Conservation (phyloP, 106 monocot genomes). For the Acorus calamus region DNA sequence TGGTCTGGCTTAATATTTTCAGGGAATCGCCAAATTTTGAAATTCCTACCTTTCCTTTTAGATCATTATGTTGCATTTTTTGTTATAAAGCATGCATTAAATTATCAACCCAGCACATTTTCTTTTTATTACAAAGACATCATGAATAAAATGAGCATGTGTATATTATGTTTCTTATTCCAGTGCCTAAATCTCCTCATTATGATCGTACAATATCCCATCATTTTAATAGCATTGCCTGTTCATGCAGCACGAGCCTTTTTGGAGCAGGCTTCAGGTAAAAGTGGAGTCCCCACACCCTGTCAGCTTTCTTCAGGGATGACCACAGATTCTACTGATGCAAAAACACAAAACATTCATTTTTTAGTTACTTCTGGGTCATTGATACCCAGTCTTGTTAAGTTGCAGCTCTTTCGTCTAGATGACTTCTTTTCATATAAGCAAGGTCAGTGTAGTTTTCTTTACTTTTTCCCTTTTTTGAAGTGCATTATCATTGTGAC, state of each 20-base stretch:
- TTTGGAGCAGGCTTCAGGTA: slow-evolving; percentile 37
- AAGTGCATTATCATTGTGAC: too few relatives aligned
- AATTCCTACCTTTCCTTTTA: background rate
- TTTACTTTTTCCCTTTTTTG: background rate
- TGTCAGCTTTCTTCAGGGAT: slow-evolving; percentile 11
- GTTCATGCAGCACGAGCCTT: slow-evolving; percentile 50
- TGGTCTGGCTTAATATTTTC: too few relatives aligned
- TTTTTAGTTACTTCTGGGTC: slow-evolving; percentile 84
- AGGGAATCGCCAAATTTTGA: too few relatives aligned
- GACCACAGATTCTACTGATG: slow-evolving; percentile 5
- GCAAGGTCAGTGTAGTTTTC: slow-evolving; percentile 45
- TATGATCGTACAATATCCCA: too few relatives aligned
- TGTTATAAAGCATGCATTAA: too few relatives aligned
- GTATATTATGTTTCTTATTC: too few relatives aligned
- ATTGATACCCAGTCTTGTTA: slow-evolving; percentile 79
- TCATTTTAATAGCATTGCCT: background rate
- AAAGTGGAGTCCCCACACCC: slow-evolving; percentile 6
- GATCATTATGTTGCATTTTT: background rate
- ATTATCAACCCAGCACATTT: too few relatives aligned
- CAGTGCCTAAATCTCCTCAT: too few relatives aligned
- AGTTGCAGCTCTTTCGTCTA: slow-evolving; percentile 75
- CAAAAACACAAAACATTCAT: slow-evolving; percentile 38
- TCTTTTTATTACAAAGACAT: too few relatives aligned
- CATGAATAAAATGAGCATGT: too few relatives aligned
- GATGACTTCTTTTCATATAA: slow-evolving; percentile 61